Conservation (phyloP, 148 eudicot genomes). For the Silene conica region DNA sequence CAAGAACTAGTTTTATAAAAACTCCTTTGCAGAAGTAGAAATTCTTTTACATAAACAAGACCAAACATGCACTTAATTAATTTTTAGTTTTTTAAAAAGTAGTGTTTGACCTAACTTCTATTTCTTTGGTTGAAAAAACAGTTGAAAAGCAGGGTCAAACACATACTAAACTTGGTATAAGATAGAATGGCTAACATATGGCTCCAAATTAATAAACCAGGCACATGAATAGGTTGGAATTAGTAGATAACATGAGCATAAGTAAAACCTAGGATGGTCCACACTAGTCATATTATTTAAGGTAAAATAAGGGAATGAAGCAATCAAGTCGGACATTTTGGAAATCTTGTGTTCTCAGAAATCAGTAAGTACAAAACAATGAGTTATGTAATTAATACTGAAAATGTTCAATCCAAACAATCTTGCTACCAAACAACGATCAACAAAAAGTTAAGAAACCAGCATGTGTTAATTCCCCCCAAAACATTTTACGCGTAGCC, state of each 20-base stretch:
- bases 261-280: conserved; percentile 6
- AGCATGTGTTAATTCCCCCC: background rate
- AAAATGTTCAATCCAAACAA: background rate
- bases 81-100: no score
- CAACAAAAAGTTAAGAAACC: background rate
- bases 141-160: no score
- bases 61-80: no score
- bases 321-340: background rate
- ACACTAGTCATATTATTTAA: background rate
- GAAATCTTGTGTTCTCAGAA: background rate
- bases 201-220: background rate
- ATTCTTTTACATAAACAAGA: no score
- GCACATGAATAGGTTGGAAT: background rate
- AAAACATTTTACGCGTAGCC: no score
- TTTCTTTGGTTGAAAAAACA: no score
- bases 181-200: no score
- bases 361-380: conserved; percentile 2
- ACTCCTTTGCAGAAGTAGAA: no score
- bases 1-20: no score
- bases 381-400: background rate
- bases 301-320: background rate
- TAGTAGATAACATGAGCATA: background rate
- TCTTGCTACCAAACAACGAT: background rate
- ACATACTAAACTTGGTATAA: no score
- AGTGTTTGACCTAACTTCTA: no score